A percentile compares a stretch with the other conserved stretches of the same genome.
Evolutionary conservation across 169 alveolate genomes (phyloP).

Genomic region (Eimeria sp.): DNA sequence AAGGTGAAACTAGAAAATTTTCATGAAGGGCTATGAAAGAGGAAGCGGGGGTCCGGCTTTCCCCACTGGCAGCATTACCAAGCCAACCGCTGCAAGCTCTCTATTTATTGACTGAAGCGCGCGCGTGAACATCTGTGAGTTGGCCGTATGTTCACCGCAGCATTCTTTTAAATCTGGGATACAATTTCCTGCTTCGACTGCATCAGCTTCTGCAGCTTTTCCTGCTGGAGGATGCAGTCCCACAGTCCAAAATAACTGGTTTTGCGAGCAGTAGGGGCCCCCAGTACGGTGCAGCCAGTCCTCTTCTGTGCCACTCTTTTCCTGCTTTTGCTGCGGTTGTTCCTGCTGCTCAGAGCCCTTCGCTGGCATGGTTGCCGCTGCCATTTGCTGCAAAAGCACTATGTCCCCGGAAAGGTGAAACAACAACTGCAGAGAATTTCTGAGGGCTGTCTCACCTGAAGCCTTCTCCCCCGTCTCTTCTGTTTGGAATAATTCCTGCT

Average conservation of each 20-base stretch:
- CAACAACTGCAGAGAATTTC: conserved; percentile 24
- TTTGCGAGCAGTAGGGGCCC: conserved; percentile 19
- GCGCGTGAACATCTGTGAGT: not conserved
- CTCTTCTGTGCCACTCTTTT: not conserved
- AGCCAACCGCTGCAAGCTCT: not conserved
- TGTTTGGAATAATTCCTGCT: not conserved
- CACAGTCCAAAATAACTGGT: conserved; percentile 36
- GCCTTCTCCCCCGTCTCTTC: not conserved
- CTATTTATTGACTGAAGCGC: not conserved
- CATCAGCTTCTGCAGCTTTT: not conserved
- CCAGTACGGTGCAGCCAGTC: not conserved
- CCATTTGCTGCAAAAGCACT: conserved; percentile 44
- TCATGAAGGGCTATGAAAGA: not conserved
- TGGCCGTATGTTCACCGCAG: not conserved
- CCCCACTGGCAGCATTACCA: not conserved
- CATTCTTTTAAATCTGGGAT: not conserved
- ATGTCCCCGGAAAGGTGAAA: conserved; percentile 42
- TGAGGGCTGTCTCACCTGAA: not conserved
- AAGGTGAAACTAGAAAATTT: not conserved
- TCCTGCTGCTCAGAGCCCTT: conserved; percentile 11
- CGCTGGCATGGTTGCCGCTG: not conserved
- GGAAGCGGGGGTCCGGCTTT: not conserved
- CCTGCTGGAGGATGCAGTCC: conserved; percentile 24
- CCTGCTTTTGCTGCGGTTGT: not conserved
- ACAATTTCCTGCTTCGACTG: not conserved